Evolutionary conservation across 108 stramenopile species (phyloP).

Genomic region (Mayamaea pseudoterrestris): DNA sequence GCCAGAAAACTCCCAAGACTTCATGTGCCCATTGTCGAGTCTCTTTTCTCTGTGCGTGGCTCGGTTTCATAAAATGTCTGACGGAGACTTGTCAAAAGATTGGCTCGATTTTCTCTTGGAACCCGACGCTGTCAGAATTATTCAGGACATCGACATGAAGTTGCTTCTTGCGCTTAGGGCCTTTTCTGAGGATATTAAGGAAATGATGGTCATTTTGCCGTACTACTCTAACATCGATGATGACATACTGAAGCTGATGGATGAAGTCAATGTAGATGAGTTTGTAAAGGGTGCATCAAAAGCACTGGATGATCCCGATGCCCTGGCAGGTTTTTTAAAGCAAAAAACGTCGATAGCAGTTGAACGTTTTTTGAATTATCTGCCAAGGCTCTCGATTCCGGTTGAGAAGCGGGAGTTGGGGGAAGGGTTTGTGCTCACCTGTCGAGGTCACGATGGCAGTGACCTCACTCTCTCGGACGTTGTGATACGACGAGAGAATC

Average conservation of each 20-base stretch:
- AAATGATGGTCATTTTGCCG: slow-evolving; percentile 60
- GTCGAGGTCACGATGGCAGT: slow-evolving; percentile 60
- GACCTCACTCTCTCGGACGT: slow-evolving; percentile 74
- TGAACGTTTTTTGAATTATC: slow-evolving; percentile 73
- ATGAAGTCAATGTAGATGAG: slow-evolving; percentile 62
- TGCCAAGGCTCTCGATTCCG: slow-evolving; percentile 81
- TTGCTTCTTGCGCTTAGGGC: slow-evolving; percentile 53
- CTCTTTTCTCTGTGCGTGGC: slow-evolving; percentile 79
- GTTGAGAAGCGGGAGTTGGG: slow-evolving; percentile 69
- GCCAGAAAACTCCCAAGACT: slow-evolving; percentile 49
- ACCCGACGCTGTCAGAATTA: slow-evolving; percentile 57
- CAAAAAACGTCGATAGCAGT: slow-evolving; percentile 59
- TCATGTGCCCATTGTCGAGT: slow-evolving; percentile 48
- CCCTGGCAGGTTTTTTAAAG: slow-evolving; percentile 45
- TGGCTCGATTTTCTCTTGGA: slow-evolving; percentile 76
- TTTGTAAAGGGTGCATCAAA: slow-evolving; percentile 61
- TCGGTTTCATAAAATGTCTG: slow-evolving; percentile 53
- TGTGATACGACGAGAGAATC: slow-evolving; percentile 54
- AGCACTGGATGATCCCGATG: slow-evolving; percentile 49
- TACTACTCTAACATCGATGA: slow-evolving; percentile 82
- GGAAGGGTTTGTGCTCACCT: slow-evolving; percentile 79
- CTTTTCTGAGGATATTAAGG: slow-evolving; percentile 66
- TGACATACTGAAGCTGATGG: slow-evolving; percentile 75
- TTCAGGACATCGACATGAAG: slow-evolving; percentile 74
- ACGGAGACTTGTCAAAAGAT: slow-evolving; percentile 45